Evolutionary conservation across 2,329 filamentous ascomycete species (phyloP), one percentile per base, ranked within the genome.

Genomic region (Cyanodermella asteris): DNA sequence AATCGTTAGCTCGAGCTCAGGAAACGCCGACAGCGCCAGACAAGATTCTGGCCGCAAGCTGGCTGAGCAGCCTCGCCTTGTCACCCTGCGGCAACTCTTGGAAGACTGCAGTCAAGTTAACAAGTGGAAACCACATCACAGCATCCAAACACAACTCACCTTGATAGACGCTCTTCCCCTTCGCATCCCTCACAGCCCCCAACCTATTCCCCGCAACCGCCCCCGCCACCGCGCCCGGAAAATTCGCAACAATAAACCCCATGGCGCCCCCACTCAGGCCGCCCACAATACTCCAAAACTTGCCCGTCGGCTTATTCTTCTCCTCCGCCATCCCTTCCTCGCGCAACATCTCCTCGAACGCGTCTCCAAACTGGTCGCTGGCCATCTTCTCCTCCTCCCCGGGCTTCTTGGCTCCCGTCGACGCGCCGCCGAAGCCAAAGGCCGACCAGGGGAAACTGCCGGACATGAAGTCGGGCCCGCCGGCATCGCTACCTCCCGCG

Each of bases 171-270:
- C 78, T 91, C 69, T 93, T 94, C 13, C 82, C 82, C 50, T 71
- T 81, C 16, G 75, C 69, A 51, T 97, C 87, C 28, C 87, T 61
- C 12, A 97, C 66, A 5, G 78, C 77, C 1, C 87, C 87, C n/a
- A 94, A 51, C 25, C 82, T 55, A 50, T 93, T 94, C 7, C 87
- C 87, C 1, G 82, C 84, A 3, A 93, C 82, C 3, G 78, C 80
- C 3, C 87, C 87, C 1, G 84, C 84, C 18, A 94, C 49, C 40
- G 84, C 62, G 0, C 87, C 87, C 0, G 84, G 77, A 24, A 93
- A 67, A 44, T 94, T 94, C 15, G 73, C 87, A 14, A 94, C 64
- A 37, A 97, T 97, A 47, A 94, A 94, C 0, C 87, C 87, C 46
- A 97, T 63, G 3, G 80, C 77, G 8, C 73, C 84, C 16, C 87